These are phyloP conservation scores for Basidiobolus meristosporus DNA, from an alignment of 371 early-diverging fungal species.

Conservation along the genomic window DNA sequence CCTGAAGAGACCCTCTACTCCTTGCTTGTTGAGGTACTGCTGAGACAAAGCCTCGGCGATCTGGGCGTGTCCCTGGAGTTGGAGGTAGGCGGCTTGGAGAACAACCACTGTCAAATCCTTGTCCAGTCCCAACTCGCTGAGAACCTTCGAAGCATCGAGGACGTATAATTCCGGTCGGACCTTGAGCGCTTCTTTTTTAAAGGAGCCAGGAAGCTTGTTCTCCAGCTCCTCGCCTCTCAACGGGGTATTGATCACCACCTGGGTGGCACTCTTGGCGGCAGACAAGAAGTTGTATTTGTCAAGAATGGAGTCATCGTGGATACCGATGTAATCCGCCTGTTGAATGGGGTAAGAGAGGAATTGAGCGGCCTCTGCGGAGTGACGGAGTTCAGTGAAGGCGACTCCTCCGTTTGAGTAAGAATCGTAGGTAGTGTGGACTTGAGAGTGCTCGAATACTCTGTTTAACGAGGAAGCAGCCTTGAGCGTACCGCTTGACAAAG, in stretches of 20 bases:
- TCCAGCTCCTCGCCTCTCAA: constrained; percentile 51
- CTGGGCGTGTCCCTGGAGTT: constrained; percentile 7
- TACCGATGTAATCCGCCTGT: constrained; percentile 32
- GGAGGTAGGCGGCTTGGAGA: constrained; percentile 36
- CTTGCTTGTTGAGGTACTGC: no score
- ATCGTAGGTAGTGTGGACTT: constrained; percentile 21
- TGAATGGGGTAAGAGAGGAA: constrained; percentile 11
- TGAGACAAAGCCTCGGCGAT: no score
- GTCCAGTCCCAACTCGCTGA: constrained; percentile 36
- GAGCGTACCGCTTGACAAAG: constrained; percentile 23
- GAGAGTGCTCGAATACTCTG: constrained; percentile 15
- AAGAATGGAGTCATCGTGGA: constrained; percentile 37
- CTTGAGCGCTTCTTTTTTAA: constrained; percentile 31
- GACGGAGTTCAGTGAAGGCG: constrained; percentile 33
- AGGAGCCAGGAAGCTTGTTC: constrained; percentile 40
- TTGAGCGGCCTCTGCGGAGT: constrained; percentile 12
- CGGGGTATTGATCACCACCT: constrained; percentile 40
- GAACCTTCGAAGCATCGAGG: constrained; percentile 39
- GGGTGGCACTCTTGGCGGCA: constrained; percentile 26
- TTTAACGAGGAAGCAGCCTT: constrained; percentile 25
- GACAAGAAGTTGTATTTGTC: constrained; percentile 37
- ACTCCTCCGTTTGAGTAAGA: constrained; percentile 32
- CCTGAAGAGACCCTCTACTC: no score
- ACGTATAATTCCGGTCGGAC: constrained; percentile 32
- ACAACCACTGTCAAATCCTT: constrained; percentile 20